phyloP scores from a whole-genome alignment of 371 early-diverging fungal genomes.

The Rhizopus stolonifer region DNA sequence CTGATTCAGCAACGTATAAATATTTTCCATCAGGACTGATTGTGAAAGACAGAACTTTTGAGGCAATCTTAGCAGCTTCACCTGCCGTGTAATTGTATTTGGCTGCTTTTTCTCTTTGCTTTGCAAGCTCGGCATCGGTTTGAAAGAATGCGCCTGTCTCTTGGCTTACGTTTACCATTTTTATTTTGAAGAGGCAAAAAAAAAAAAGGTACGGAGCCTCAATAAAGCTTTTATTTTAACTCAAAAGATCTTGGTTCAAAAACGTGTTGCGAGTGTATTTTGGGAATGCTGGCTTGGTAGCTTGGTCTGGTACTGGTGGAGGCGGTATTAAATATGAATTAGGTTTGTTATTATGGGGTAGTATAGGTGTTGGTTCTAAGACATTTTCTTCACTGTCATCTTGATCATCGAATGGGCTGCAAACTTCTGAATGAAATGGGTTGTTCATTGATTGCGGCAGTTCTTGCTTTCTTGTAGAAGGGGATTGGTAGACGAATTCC shows the following conservation, averaged over 20 bases:
- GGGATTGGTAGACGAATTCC: conserved; percentile 38
- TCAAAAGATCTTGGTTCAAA: not conserved
- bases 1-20: conserved; percentile 64
- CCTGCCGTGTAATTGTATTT: conserved; percentile 69
- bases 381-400: conserved; percentile 2
- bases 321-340: conserved; percentile 35
- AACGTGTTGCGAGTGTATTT: conserved; percentile 33
- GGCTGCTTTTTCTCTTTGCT: conserved; percentile 53
- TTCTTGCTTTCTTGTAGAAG: conserved; percentile 14
- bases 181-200: not conserved
- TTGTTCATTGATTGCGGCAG: conserved; percentile 5
- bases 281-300: conserved; percentile 41
- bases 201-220: not conserved
- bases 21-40: conserved; percentile 26
- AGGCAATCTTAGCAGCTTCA: conserved; percentile 56
- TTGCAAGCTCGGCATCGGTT: conserved; percentile 69
- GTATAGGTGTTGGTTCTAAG: not conserved
- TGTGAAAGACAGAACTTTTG: conserved; percentile 63
- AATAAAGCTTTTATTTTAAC: not conserved
- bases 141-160: conserved; percentile 77
- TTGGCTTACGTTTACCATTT: conserved; percentile 53
- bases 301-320: conserved; percentile 44
- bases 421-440: conserved; percentile 13
- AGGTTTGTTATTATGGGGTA: conserved; percentile 26
- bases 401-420: conserved; percentile 20